Base-by-base conservation (phyloP, 768 basidiomycete species). In the Lyophyllum atratum region DNA sequence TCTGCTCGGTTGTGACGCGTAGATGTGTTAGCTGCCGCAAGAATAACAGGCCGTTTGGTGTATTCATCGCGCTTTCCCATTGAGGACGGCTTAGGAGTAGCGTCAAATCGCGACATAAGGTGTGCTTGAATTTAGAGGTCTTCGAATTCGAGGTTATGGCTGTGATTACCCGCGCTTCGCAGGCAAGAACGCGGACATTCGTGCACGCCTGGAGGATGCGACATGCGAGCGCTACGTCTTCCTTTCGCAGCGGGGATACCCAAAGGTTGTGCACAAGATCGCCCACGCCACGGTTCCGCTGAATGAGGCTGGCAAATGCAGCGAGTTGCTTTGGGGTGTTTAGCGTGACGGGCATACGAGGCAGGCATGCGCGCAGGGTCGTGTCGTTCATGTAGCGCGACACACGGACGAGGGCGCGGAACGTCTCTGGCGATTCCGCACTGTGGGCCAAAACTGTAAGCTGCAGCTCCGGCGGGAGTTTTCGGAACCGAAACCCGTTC, bases 391-490 rank as follows among this genome's bases (percentile, higher is more conserved):
- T 66, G 46, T 60, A 42, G 14, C 64, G 64, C 22, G 74, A 76
- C n/a, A 72, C 74, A 31, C 59, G 68, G 25, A 70, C 60, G 39
- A 77, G 74, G n/a, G 70, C 60, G 19, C 61, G 59, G 28, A 73
- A 75, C 12, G 72, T 72, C 9, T 55, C 50, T 12, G 66, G 64
- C 55, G 65, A 74, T 31, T 71, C 66, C 8, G 71, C 63, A 39
- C 70, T 66, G 43, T 70, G 60, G 21, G 64, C 58, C 8, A 77
- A 62, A 29, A 77, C 64, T 15, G 64, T 46, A 40, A 72, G 59
- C 54, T 66, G 63, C 22, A 77, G 47, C 59, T 76, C 76, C 12
- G 66, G 59, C 1, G 74, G 76, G 10, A 77, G 69, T 26, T 62
- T 53, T 45, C 61, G 47, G 43, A 77, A 64, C 14, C 61, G 70